Percentiles rank a stretch among this genome's conserved stretches.
These are phyloP conservation scores for Malania oleifera DNA, from an alignment of 164 flowering plant genomes.

Conservation along the genomic window DNA sequence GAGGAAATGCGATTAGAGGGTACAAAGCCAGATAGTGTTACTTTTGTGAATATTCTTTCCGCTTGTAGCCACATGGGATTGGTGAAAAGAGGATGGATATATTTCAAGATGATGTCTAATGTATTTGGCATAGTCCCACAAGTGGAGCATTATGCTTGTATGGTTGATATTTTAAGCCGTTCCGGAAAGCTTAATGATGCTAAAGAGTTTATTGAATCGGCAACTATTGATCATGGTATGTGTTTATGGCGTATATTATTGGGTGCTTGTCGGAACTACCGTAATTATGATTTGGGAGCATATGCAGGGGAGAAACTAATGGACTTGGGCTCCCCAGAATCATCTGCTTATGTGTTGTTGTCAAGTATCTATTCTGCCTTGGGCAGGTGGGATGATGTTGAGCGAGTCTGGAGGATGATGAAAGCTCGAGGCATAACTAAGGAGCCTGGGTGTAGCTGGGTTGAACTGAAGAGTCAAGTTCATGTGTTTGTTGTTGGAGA, in stretches of 20 bases:
- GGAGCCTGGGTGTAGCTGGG: conserved; percentile 92
- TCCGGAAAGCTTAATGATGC: conserved; percentile 69
- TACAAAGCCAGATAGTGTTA: conserved; percentile 58
- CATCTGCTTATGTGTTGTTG: conserved; percentile 73
- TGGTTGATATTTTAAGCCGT: conserved; percentile 80
- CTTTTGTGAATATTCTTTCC: conserved; percentile 72
- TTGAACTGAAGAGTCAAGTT: conserved; percentile 51
- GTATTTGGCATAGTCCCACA: conserved; percentile 45
- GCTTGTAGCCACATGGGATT: conserved; percentile 86
- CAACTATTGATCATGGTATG: conserved; percentile 54
- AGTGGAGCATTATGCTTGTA: conserved; percentile 80
- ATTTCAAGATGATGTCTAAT: conserved; percentile 52
- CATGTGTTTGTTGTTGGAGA: conserved; percentile 83
- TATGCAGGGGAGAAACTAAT: conserved; percentile 76
- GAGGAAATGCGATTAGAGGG: conserved; percentile 61
- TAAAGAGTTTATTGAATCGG: conserved; percentile 71
- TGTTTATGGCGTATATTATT: conserved; percentile 70
- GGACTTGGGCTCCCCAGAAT: conserved; percentile 69
- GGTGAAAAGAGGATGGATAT: conserved; percentile 60
- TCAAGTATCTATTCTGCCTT: conserved; percentile 55
- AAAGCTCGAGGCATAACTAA: conserved; percentile 53
- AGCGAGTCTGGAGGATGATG: conserved; percentile 59
- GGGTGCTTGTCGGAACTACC: conserved; percentile 56
- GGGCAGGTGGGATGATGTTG: conserved; percentile 63
- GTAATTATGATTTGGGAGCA: conserved; percentile 56